Evolutionary conservation across 495 filamentous ascomycete species (phyloP).

Genomic region (Patellaria atrata): DNA sequence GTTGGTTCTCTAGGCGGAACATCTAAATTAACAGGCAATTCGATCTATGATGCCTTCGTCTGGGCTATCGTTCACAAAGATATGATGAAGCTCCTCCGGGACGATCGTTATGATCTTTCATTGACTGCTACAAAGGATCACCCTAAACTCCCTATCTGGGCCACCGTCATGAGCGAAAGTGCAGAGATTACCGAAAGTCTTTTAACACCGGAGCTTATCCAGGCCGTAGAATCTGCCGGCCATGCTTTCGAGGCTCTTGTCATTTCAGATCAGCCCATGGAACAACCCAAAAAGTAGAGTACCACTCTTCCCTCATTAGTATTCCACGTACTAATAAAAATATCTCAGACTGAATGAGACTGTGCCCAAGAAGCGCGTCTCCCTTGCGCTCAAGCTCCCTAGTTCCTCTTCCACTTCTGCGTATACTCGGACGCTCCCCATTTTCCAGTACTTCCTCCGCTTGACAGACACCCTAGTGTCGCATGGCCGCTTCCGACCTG

Average conservation of each 20-base stretch:
- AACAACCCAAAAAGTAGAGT: slow-evolving; percentile 75
- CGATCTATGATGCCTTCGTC: slow-evolving; percentile 77
- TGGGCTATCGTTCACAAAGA: slow-evolving; percentile 94
- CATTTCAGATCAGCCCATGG: slow-evolving; percentile 76
- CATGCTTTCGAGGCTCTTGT: slow-evolving; percentile 78
- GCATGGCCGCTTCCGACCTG: slow-evolving; percentile 69
- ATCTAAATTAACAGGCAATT: slow-evolving; percentile 47
- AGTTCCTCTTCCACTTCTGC: slow-evolving; percentile 40
- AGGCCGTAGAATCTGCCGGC: slow-evolving; percentile 66
- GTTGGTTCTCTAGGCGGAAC: slow-evolving; percentile 47
- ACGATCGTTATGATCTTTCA: slow-evolving; percentile 88
- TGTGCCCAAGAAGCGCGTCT: slow-evolving; percentile 69
- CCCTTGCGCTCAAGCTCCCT: slow-evolving; percentile 59
- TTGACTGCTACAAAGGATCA: slow-evolving; percentile 87
- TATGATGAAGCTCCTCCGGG: slow-evolving; percentile 72
- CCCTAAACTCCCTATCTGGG: slow-evolving; percentile 77
- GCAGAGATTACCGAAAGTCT: slow-evolving; percentile 85
- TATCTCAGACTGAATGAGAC: slow-evolving; percentile 65
- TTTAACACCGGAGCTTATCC: slow-evolving; percentile 68
- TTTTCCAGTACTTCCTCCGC: slow-evolving; percentile 75
- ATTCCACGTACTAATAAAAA: slow-evolving; percentile 1
- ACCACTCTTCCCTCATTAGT: background rate
- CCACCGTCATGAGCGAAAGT: slow-evolving; percentile 90
- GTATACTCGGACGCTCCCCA: slow-evolving; percentile 52
- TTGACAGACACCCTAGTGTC: slow-evolving; percentile 66